These are phyloP conservation scores for Eucalyptus guilfoylei DNA, from an alignment of 345 rosid species.

Conservation along the genomic window DNA sequence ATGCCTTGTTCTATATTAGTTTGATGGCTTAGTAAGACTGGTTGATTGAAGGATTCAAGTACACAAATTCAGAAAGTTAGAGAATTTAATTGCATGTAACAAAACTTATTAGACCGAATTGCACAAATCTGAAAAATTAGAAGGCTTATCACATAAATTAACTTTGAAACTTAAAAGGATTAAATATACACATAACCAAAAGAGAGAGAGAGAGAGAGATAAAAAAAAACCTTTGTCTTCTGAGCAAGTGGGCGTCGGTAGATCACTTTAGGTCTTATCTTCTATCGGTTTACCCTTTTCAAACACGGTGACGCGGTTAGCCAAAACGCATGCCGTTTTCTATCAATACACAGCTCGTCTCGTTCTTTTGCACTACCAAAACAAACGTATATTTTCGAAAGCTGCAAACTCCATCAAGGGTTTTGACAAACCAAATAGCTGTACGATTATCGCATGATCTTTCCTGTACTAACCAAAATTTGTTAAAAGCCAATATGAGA, in stretches of 20 bases:
- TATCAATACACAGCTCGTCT: background rate
- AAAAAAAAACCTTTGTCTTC: no score
- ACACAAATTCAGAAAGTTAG: background rate
- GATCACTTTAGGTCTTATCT: background rate
- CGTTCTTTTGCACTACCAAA: background rate
- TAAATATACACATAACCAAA: no score
- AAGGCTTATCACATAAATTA: background rate
- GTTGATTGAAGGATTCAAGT: background rate
- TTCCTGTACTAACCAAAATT: background rate
- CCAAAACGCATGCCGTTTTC: background rate
- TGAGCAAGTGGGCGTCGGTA: background rate
- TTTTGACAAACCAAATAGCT: background rate
- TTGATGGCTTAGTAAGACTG: background rate
- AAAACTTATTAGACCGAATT: background rate
- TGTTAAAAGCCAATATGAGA: background rate
- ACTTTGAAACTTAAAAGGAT: background rate
- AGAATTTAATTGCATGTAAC: background rate
- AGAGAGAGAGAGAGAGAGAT: rapidly evolving
- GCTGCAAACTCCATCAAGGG: background rate
- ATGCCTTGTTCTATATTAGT: background rate
- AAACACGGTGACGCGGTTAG: background rate
- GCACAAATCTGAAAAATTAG: background rate
- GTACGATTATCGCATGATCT: background rate
- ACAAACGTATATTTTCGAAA: background rate
- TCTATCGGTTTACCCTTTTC: background rate